These are phyloP conservation scores for Caryopteris hybrid DNA, from an alignment of 305 asterid species.

Conservation along the genomic window DNA sequence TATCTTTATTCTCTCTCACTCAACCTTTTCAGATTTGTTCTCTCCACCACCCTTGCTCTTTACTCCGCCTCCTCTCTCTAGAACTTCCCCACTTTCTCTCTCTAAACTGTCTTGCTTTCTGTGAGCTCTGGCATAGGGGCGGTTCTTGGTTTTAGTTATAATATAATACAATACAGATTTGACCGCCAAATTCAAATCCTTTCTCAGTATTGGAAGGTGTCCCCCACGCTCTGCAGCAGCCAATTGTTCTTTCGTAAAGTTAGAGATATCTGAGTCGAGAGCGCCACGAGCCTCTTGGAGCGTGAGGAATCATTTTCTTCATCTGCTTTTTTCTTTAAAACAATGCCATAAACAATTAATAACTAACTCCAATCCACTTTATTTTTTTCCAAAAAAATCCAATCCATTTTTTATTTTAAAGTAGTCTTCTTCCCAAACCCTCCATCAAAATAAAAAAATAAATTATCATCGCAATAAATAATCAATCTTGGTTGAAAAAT, in stretches of 20 bases:
- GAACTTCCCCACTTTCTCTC: conserved; percentile 17
- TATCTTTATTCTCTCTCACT: not conserved
- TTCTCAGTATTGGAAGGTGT: conserved; percentile 8
- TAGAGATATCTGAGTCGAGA: not conserved
- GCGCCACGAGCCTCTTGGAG: not conserved
- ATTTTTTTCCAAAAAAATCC: not conserved
- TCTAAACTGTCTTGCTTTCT: conserved; percentile 23
- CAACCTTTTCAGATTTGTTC: conserved; percentile 13
- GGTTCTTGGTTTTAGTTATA: conserved; percentile 23
- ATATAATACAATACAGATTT: conserved; percentile 11
- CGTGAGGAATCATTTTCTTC: conserved; percentile 7
- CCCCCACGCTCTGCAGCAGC: not conserved
- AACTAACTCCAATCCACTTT: conserved; percentile 18
- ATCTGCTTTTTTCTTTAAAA: not conserved
- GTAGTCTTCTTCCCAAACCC: conserved; percentile 3
- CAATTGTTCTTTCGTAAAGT: conserved; percentile 5
- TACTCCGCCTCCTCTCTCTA: conserved; percentile 12
- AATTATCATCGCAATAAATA: no score
- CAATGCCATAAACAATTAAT: conserved; percentile 12
- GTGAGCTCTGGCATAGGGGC: conserved; percentile 25
- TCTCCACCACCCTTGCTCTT: not conserved
- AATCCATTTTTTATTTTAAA: not conserved
- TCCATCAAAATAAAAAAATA: no score
- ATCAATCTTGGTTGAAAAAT: no score
- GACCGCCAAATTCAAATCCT: conserved; percentile 7